Evolutionary conservation across 805 yeast genomes (phyloP), one percentile per base, ranked within the genome.

Genomic region (Sugiyamaella lignohabitans): DNA sequence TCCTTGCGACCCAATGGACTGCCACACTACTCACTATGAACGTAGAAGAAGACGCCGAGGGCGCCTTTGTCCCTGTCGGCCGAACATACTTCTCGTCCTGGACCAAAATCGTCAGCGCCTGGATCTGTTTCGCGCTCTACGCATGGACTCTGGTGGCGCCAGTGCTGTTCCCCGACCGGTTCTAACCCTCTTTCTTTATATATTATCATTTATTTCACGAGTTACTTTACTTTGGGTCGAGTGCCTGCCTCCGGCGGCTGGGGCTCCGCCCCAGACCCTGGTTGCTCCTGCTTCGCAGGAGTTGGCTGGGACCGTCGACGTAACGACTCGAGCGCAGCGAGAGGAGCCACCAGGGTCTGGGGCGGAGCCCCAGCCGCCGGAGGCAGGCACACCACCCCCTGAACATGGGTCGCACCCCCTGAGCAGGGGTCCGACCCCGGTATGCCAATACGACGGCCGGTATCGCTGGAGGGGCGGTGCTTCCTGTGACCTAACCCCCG

Each of bases 61-160:
- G 95, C 2, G 93, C 87, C 50, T 93, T 93, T 59, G 81, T 87
- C 8, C 98, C 98, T 0, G 98, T 93, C 5, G 99, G 99, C 0
- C 74, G 98, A 59, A 91, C 98, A 0, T 89, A 91, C 65, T 93
- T 91, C 63, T 83, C 91, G 55, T 80, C 95, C 3, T 88, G 96
- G 96, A 87, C 91, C 42, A 93, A 93, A 66, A 86, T 93, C 48
- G 72, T 84, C 16, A 82, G 94, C 60, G 84, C 97, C 1, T 88
- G 97, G 95, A 77, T 85, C 39, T 94, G 98, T 62, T 93, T 80
- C 61, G 69, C 72, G 4, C 72, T 93, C 42, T 93, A 91, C 59
- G 80, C 82, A 1, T 93, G 98, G 98, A 85, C 95, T 5, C 66
- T 93, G 51, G 62, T 87, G 6, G 98, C 98, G 0, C 98, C 98